Percentiles rank a stretch among this genome's conserved stretches.
Conservation (phyloP, 2,329 filamentous ascomycete genomes). For the Penicillium sp. region DNA sequence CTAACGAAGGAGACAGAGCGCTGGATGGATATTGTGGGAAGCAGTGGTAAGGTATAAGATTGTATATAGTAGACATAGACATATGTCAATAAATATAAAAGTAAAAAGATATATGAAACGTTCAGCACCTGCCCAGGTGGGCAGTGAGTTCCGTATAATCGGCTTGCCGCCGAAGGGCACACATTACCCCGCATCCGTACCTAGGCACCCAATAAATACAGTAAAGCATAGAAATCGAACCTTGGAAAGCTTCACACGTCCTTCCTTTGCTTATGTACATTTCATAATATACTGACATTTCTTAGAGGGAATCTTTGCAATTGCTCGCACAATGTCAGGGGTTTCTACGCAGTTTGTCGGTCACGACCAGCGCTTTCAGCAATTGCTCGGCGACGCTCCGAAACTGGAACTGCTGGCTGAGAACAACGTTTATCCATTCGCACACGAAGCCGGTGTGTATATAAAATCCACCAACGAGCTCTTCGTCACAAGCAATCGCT, state of each 20-base stretch:
- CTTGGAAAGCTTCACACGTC: neutral
- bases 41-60: neutral
- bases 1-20: neutral
- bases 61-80: neutral
- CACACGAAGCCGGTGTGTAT: slow-evolving; percentile 47
- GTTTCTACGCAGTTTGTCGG: neutral
- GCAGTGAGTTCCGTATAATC: too few species aligned
- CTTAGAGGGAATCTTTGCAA: neutral
- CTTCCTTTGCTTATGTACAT: neutral
- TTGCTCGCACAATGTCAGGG: neutral
- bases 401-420: slow-evolving; percentile 18
- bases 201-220: too few species aligned
- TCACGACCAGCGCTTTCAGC: neutral
- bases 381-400: neutral
- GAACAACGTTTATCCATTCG: slow-evolving; percentile 43
- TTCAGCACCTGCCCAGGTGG: too few species aligned
- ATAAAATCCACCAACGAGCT: slow-evolving; percentile 28
- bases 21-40: neutral
- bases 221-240: too few species aligned
- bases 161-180: too few species aligned
- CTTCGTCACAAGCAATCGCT: slow-evolving; percentile 39
- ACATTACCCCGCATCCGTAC: too few species aligned
- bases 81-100: too few species aligned
- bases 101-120: too few species aligned
- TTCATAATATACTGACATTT: too few species aligned